phyloP scores from a whole-genome alignment of 2,329 filamentous ascomycete genomes.

The Fusarium sp. region DNA sequence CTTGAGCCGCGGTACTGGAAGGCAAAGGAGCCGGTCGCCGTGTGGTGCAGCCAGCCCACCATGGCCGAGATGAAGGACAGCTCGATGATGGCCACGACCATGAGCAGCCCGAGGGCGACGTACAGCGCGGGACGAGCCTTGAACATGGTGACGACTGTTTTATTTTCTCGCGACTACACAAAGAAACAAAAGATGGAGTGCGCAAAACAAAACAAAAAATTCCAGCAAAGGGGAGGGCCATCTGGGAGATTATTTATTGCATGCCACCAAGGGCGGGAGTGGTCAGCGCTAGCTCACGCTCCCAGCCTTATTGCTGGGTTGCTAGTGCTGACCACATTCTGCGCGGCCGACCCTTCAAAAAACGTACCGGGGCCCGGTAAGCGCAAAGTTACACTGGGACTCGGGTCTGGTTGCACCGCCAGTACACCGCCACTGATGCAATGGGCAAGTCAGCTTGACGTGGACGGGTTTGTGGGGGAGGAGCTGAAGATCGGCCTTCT shows the following conservation, averaged over 20 bases:
- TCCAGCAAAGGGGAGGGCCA: too few relatives aligned
- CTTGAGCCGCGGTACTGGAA: constrained; percentile 31
- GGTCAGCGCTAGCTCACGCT: background rate
- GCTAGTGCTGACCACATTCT: background rate
- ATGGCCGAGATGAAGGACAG: constrained; percentile 48
- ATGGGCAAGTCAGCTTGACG: background rate
- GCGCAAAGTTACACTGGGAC: background rate
- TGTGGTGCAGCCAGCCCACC: constrained; percentile 48
- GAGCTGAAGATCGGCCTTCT: too few relatives aligned
- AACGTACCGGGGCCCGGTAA: background rate
- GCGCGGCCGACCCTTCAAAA: background rate
- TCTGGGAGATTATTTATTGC: too few relatives aligned
- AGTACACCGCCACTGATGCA: background rate
- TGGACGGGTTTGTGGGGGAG: too few relatives aligned
- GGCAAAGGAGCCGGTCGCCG: constrained; percentile 43
- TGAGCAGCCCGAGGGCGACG: constrained; percentile 45
- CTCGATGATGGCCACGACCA: constrained; percentile 49
- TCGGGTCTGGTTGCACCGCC: background rate
- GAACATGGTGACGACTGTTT: constrained; percentile 3
- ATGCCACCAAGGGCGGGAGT: too few relatives aligned
- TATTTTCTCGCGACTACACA: too few relatives aligned
- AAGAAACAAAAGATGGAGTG: too few relatives aligned
- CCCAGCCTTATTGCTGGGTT: background rate
- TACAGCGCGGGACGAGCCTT: constrained; percentile 35
- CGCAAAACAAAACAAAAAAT: too few relatives aligned